These are phyloP conservation scores for Tetraselmis chui DNA, from an alignment of 139 green algal species.

Conservation along the genomic window DNA sequence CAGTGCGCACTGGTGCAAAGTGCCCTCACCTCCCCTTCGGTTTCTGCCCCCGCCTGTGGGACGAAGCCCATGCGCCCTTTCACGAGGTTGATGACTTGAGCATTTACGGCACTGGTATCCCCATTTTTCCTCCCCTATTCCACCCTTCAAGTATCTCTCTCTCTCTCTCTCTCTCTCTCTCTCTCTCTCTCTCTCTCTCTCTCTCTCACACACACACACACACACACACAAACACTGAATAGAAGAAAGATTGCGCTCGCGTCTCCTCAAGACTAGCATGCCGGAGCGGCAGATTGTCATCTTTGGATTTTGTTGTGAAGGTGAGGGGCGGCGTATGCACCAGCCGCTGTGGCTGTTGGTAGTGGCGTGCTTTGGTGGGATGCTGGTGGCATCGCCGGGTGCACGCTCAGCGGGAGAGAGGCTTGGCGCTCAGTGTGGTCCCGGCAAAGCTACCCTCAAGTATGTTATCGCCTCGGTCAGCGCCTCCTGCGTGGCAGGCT, in stretches of 20 bases:
- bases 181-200: neutral
- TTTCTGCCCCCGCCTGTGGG: slow-evolving; percentile 82
- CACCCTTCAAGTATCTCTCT: neutral
- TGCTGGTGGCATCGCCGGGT: slow-evolving; percentile 21
- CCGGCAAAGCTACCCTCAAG: slow-evolving; percentile 6
- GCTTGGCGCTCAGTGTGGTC: neutral
- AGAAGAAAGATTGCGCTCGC: no score
- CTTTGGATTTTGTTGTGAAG: no score
- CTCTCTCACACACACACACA: no score
- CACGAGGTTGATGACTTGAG: slow-evolving; percentile 73
- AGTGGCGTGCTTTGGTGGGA: slow-evolving; percentile 27
- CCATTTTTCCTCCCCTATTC: no score
- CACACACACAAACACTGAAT: no score
- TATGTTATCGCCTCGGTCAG: slow-evolving; percentile 20
- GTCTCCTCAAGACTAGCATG: no score
- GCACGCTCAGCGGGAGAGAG: neutral
- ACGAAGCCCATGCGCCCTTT: slow-evolving; percentile 35
- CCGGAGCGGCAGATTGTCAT: no score
- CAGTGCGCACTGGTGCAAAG: slow-evolving; percentile 45
- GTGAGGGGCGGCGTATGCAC: slow-evolving; percentile 50
- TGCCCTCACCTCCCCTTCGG: slow-evolving; percentile 74
- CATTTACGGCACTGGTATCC: slow-evolving; percentile 53
- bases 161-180: neutral
- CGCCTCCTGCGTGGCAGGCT: slow-evolving; percentile 60
- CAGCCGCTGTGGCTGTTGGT: slow-evolving; percentile 85